Evolutionary conservation across 2,329 filamentous ascomycete species (phyloP).

Genomic region (Pyricularia sp.): DNA sequence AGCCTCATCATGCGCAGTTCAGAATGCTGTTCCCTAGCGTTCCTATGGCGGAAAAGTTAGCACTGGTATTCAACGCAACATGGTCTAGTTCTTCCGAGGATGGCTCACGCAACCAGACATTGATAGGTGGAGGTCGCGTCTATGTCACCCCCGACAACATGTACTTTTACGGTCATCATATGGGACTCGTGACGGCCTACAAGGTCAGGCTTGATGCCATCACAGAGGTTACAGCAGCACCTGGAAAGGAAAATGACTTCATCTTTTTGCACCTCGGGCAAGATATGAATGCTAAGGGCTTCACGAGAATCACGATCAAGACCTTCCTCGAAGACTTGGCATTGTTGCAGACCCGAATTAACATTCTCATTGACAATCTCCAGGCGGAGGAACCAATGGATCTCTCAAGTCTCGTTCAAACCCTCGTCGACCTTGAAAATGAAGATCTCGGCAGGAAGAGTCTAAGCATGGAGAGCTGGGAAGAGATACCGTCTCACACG

Average conservation of each 20-base stretch:
- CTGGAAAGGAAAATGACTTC: constrained; percentile 85
- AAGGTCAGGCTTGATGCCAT: constrained; percentile 63
- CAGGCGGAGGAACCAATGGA: constrained; percentile 57
- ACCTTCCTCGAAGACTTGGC: constrained; percentile 81
- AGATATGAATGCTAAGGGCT: constrained; percentile 47
- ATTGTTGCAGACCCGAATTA: constrained; percentile 70
- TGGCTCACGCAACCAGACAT: constrained; percentile 30
- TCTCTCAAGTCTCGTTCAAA: constrained; percentile 56
- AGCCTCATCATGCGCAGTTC: constrained; percentile 85
- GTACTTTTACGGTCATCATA: constrained; percentile 93
- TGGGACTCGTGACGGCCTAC: constrained; percentile 79
- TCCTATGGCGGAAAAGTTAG: constrained; percentile 63
- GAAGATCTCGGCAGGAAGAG: constrained; percentile 46
- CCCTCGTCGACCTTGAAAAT: constrained; percentile 62
- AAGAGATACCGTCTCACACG: constrained; percentile 54
- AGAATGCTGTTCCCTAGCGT: constrained; percentile 78
- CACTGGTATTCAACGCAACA: constrained; percentile 84
- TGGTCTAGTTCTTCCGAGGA: constrained; percentile 50
- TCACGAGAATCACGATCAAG: constrained; percentile 73
- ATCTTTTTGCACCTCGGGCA: constrained; percentile 68
- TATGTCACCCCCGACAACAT: constrained; percentile 80
- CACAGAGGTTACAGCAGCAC: constrained; percentile 76
- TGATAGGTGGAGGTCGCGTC: constrained; percentile 58
- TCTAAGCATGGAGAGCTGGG: constrained; percentile 80
- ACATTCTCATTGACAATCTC: constrained; percentile 71